Evolutionary conservation across 306 rosid genomes (phyloP).

Genomic region (Ziziphus jujuba): DNA sequence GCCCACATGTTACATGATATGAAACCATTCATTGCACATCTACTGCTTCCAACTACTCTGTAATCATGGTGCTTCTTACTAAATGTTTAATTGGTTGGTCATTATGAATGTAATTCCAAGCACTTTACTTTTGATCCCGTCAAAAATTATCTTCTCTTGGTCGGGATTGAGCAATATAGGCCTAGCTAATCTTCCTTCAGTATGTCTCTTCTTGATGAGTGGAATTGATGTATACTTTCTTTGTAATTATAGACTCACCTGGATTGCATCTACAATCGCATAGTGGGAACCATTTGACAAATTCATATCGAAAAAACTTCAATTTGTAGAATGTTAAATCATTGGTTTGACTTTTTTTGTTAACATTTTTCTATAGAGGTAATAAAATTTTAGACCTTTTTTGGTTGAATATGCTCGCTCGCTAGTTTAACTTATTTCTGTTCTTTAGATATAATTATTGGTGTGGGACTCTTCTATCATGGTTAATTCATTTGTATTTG

Average conservation of each 20-base stretch:
- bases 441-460: slow-evolving; percentile 1
- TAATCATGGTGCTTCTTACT: too few relatives aligned
- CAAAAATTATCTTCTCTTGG: too few relatives aligned
- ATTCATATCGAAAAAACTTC: not conserved
- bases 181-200: not conserved
- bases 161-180: too few relatives aligned
- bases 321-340: not conserved
- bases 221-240: not conserved
- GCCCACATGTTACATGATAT: not conserved
- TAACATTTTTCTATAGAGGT: not conserved
- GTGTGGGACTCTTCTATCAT: slow-evolving; percentile 8
- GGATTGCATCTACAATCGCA: not conserved
- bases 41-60: too few relatives aligned
- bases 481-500: slow-evolving; percentile 26
- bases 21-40: too few relatives aligned
- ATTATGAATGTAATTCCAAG: too few relatives aligned
- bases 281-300: not conserved
- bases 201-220: not conserved
- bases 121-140: too few relatives aligned
- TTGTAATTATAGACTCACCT: not conserved
- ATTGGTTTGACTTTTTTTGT: not conserved
- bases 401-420: not conserved
- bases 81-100: too few relatives aligned
- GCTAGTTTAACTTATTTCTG: not conserved
- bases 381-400: not conserved